A percentile compares a stretch with the other conserved stretches of the same genome.
phyloP scores from a whole-genome alignment of 2,329 filamentous ascomycete species.

The Corynespora cassiicola region DNA sequence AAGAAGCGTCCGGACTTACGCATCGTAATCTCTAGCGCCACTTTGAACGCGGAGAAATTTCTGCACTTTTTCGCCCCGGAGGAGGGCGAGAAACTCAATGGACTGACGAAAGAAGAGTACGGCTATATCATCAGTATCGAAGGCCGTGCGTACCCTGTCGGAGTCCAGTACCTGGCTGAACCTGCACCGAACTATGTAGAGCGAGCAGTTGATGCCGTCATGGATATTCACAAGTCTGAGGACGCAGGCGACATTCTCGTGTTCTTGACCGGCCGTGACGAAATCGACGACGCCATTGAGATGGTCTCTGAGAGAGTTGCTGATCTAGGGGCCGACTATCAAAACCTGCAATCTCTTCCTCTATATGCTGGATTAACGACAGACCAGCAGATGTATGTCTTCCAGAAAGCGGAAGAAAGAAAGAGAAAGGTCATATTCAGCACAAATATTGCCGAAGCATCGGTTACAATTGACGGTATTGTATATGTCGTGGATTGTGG shows the following conservation, averaged over 20 bases:
- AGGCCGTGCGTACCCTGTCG: slow-evolving; percentile 87
- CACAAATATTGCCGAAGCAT: slow-evolving; percentile 96
- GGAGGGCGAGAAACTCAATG: slow-evolving; percentile 44
- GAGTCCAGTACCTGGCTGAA: slow-evolving; percentile 78
- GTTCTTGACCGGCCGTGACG: slow-evolving; percentile 90
- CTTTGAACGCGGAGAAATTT: slow-evolving; percentile 87
- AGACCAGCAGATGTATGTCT: slow-evolving; percentile 94
- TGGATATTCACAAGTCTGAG: slow-evolving; percentile 86
- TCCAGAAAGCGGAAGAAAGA: slow-evolving; percentile 80
- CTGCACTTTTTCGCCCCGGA: slow-evolving; percentile 74
- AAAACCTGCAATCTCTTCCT: slow-evolving; percentile 73
- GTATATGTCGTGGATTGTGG: slow-evolving; percentile 90
- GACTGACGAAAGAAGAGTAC: slow-evolving; percentile 49
- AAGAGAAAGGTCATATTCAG: slow-evolving; percentile 90
- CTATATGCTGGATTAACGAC: slow-evolving; percentile 88
- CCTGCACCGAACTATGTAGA: slow-evolving; percentile 89
- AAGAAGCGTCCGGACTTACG: slow-evolving; percentile 81
- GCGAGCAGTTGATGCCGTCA: slow-evolving; percentile 78
- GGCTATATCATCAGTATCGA: slow-evolving; percentile 82
- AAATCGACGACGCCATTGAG: slow-evolving; percentile 85
- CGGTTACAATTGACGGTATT: slow-evolving; percentile 90
- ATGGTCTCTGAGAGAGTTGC: slow-evolving; percentile 75
- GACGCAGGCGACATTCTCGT: slow-evolving; percentile 85
- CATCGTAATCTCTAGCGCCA: slow-evolving; percentile 92
- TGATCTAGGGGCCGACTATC: slow-evolving; percentile 65